Evolutionary conservation across 495 filamentous ascomycete genomes (phyloP).

Genomic region (Rusavskia elegans): DNA sequence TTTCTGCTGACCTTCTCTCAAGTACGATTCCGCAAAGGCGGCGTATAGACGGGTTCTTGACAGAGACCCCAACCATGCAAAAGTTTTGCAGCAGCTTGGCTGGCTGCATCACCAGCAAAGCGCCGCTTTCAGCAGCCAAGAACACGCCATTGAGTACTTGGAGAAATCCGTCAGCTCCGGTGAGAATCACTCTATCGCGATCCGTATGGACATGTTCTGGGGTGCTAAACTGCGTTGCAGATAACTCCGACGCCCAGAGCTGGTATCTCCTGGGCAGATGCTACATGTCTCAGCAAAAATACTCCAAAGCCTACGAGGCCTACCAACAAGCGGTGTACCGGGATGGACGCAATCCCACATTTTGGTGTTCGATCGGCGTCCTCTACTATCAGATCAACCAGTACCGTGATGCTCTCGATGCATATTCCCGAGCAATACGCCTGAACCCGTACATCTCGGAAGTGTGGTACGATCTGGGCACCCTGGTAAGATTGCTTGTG

Average conservation of each 20-base stretch:
- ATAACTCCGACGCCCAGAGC: slow-evolving; percentile 89
- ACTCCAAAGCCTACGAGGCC: slow-evolving; percentile 96
- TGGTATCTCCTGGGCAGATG: slow-evolving; percentile 97
- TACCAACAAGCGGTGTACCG: slow-evolving; percentile 99
- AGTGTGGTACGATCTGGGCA: slow-evolving; percentile 98
- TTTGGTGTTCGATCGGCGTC: slow-evolving; percentile 99
- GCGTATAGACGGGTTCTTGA: slow-evolving; percentile 91
- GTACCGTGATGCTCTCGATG: slow-evolving; percentile 95
- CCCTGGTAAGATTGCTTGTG: slow-evolving; percentile 53
- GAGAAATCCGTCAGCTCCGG: slow-evolving; percentile 93
- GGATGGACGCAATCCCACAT: slow-evolving; percentile 94
- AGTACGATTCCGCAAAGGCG: slow-evolving; percentile 86
- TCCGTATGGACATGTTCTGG: not conserved
- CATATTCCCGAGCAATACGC: slow-evolving; percentile 94
- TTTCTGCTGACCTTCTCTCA: slow-evolving; percentile 13
- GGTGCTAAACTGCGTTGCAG: slow-evolving; percentile 27
- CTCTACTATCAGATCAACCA: slow-evolving; percentile 99
- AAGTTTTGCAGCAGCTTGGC: slow-evolving; percentile 93
- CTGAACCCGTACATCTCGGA: slow-evolving; percentile 98
- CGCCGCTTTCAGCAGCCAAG: slow-evolving; percentile 72
- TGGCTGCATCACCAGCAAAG: slow-evolving; percentile 98
- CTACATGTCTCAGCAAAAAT: slow-evolving; percentile 99
- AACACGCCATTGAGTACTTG: slow-evolving; percentile 90
- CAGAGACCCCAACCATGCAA: slow-evolving; percentile 88
- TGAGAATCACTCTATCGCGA: slow-evolving; percentile 28